Conservation (phyloP, 2,329 filamentous ascomycete genomes). For the Allantophomopsis lycopodina region DNA sequence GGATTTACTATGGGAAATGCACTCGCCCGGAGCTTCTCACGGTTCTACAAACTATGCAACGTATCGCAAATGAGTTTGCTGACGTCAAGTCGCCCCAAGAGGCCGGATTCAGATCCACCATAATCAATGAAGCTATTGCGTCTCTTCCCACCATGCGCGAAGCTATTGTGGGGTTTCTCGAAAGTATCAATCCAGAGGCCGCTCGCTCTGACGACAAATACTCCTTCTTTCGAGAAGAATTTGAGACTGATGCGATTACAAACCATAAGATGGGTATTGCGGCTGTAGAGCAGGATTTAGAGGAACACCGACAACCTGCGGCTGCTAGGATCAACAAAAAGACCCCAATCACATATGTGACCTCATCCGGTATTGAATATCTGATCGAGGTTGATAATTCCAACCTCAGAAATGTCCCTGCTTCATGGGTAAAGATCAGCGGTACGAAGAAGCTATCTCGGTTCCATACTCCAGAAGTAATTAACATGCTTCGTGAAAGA, state of each 20-base stretch:
- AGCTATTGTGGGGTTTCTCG: constrained; percentile 60
- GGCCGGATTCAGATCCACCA: constrained; percentile 56
- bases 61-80: constrained; percentile 64
- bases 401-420: constrained; percentile 75
- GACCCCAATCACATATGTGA: constrained; percentile 60
- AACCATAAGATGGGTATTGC: constrained; percentile 84
- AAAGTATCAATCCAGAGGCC: constrained; percentile 73
- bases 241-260: constrained; percentile 80
- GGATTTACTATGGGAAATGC: constrained; percentile 96
- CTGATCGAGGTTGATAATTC: constrained; percentile 82
- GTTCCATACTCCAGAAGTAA: constrained; percentile 87
- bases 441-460: constrained; percentile 86
- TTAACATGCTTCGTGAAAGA: constrained; percentile 69
- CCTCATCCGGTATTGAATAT: constrained; percentile 84
- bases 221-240: constrained; percentile 74
- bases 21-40: constrained; percentile 76
- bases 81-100: constrained; percentile 50
- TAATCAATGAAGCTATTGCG: constrained; percentile 59
- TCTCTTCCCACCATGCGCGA: constrained; percentile 65
- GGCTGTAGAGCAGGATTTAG: constrained; percentile 80
- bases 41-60: constrained; percentile 75
- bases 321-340: constrained; percentile 61
- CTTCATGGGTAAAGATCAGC: constrained; percentile 88
- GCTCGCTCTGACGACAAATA: constrained; percentile 88
- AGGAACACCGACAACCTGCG: constrained; percentile 59